Evolutionary conservation across 202 grass and related monocot species (phyloP).

Genomic region (Setaria italica): DNA sequence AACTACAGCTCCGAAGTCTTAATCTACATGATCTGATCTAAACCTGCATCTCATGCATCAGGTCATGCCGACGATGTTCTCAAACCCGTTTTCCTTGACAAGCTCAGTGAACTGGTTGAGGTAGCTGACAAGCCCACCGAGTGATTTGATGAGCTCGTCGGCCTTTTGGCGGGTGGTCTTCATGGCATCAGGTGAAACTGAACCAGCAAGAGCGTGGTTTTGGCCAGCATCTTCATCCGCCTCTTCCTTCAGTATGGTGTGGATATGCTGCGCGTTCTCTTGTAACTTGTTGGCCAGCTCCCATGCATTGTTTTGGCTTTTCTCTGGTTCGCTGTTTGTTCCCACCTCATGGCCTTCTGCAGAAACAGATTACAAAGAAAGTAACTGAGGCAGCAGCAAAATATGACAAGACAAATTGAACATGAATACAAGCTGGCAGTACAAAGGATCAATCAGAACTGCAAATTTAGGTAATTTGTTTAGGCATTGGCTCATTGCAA

Average conservation of each 20-base stretch:
- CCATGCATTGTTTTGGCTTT: constrained; percentile 48
- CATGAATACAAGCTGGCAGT: neutral
- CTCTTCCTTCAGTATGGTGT: constrained; percentile 60
- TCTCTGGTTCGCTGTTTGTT: neutral
- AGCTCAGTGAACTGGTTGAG: constrained; percentile 81
- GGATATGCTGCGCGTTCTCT: constrained; percentile 67
- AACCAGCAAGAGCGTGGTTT: constrained; percentile 4
- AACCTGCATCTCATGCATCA: constrained; percentile 16
- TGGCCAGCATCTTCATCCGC: neutral
- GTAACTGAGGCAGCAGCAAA: constrained; percentile 23
- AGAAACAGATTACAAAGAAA: constrained; percentile 1
- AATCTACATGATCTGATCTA: constrained; percentile 19
- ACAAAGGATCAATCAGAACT: neutral
- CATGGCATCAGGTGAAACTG: constrained; percentile 37
- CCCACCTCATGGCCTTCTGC: neutral
- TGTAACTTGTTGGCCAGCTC: constrained; percentile 68
- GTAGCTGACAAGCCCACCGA: constrained; percentile 67
- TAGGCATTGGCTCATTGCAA: neutral
- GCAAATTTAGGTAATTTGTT: neutral
- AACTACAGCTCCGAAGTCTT: neutral
- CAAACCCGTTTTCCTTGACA: constrained; percentile 66
- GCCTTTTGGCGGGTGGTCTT: constrained; percentile 59
- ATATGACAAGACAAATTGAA: neutral
- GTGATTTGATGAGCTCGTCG: constrained; percentile 73
- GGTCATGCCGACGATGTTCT: constrained; percentile 57